These are phyloP conservation scores for Helianthus tuberosus DNA, from an alignment of 129 eudicot genomes.

Conservation along the genomic window DNA sequence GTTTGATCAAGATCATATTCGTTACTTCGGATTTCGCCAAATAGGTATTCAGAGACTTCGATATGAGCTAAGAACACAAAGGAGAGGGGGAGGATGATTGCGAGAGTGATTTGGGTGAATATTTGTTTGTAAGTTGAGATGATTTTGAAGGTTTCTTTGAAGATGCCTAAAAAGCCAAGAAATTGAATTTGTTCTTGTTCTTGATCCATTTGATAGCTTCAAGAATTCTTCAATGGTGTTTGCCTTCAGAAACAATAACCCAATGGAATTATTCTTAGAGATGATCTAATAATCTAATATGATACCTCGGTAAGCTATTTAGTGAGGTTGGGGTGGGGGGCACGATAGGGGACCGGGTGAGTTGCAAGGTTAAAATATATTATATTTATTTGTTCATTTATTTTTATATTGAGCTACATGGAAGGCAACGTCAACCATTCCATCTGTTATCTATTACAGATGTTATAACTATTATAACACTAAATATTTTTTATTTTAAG, in stretches of 20 bases:
- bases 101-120: slow-evolving; percentile 41
- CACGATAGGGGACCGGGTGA: background rate
- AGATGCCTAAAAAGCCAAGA: slow-evolving; percentile 46
- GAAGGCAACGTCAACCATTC: background rate
- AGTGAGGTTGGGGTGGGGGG: background rate
- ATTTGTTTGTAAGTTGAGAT: slow-evolving; percentile 31
- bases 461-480: no score
- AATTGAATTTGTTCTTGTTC: slow-evolving; percentile 55
- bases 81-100: slow-evolving; percentile 57
- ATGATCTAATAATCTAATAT: slow-evolving; percentile 3
- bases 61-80: slow-evolving; percentile 47
- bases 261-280: slow-evolving; percentile 3
- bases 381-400: background rate
- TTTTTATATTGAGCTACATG: background rate
- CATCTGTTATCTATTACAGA: background rate
- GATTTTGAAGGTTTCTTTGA: slow-evolving; percentile 48
- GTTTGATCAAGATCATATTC: slow-evolving; percentile 36
- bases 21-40: slow-evolving; percentile 29
- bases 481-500: no score
- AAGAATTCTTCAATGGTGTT: slow-evolving; percentile 26
- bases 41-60: slow-evolving; percentile 41
- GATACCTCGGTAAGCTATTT: background rate
- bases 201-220: slow-evolving; percentile 43
- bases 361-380: background rate
- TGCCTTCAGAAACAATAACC: background rate